Evolutionary conservation across 1,284 basidiomycete species (phyloP).

Genomic region (Melampsora americana): DNA sequence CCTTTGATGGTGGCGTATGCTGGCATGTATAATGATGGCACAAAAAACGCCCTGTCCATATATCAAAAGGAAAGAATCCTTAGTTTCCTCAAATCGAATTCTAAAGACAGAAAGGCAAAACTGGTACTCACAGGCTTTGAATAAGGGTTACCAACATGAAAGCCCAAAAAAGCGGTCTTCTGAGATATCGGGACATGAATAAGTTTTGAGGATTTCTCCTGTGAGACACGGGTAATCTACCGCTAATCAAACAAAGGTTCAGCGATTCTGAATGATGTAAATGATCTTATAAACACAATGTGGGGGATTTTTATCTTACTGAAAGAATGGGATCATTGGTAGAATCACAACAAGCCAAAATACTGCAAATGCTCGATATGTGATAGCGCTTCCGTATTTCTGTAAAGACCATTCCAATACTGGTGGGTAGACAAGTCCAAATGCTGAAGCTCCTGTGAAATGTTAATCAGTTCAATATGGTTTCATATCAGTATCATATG

Average conservation of each 20-base stretch:
- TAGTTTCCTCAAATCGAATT: too few relatives aligned
- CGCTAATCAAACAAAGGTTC: background rate
- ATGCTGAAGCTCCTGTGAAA: constrained; percentile 18
- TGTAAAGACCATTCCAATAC: constrained; percentile 32
- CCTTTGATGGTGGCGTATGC: constrained; percentile 30
- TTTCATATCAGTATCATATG: background rate
- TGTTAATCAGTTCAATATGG: background rate
- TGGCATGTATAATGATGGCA: constrained; percentile 31
- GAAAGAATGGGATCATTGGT: constrained; percentile 30
- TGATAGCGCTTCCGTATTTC: constrained; percentile 24
- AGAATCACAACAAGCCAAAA: constrained; percentile 8
- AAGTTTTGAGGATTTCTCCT: constrained; percentile 9
- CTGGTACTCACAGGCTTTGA: too few relatives aligned
- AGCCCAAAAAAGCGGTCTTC: constrained; percentile 36
- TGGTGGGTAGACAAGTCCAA: constrained; percentile 23
- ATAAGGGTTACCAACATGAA: constrained; percentile 10
- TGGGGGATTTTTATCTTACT: background rate
- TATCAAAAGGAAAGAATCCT: too few relatives aligned
- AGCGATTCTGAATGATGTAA: background rate
- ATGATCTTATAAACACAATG: background rate
- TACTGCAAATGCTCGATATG: constrained; percentile 19
- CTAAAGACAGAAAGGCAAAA: too few relatives aligned
- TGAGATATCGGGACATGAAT: constrained; percentile 8
- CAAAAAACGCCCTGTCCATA: constrained; percentile 14
- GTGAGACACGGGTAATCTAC: constrained; percentile 2